Percentiles rank a stretch among this genome's conserved stretches.
Evolutionary conservation across 1,139 yeast species (phyloP).

Genomic region (Martiniozyma asiatica): DNA sequence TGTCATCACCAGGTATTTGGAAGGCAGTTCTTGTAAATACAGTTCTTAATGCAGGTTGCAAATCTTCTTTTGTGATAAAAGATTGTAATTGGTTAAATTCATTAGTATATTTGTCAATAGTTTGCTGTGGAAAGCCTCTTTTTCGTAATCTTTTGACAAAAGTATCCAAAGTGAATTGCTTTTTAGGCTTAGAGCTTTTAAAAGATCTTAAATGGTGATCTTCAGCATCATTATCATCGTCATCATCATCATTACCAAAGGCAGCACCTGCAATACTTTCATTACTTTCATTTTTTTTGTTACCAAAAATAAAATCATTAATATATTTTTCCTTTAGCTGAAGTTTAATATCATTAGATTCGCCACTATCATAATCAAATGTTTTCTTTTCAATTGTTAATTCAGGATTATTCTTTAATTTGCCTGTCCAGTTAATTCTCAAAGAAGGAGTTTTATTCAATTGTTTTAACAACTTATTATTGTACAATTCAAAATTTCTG

Average conservation of each 20-base stretch:
- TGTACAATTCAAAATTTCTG: conserved; percentile 70
- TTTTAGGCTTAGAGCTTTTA: conserved; percentile 7
- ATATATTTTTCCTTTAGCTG: conserved; percentile 70
- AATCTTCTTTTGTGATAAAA: conserved; percentile 51
- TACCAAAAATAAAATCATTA: conserved; percentile 38
- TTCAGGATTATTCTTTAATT: conserved; percentile 62
- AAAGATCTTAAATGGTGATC: conserved; percentile 6
- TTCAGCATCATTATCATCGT: conserved; percentile 11
- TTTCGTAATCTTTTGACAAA: conserved; percentile 41
- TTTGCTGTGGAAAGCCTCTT: conserved; percentile 38
- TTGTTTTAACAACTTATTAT: conserved; percentile 64
- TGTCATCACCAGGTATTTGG: conserved; percentile 95
- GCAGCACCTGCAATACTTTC: no score
- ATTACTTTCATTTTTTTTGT: conserved; percentile 4
- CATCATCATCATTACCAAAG: conserved; percentile 12
- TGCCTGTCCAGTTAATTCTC: conserved; percentile 87
- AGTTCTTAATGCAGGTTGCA: conserved; percentile 81
- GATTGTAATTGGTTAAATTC: conserved; percentile 49
- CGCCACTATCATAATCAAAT: conserved; percentile 46
- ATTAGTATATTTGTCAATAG: conserved; percentile 39
- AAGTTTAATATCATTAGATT: conserved; percentile 44
- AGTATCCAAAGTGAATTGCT: conserved; percentile 18
- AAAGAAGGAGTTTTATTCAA: conserved; percentile 63
- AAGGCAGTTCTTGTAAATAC: conserved; percentile 88
- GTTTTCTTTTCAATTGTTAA: conserved; percentile 70